Evolutionary conservation across 345 rosid genomes (phyloP), one percentile per base, ranked within the genome.

Genomic region (Eucalyptus coolabah): DNA sequence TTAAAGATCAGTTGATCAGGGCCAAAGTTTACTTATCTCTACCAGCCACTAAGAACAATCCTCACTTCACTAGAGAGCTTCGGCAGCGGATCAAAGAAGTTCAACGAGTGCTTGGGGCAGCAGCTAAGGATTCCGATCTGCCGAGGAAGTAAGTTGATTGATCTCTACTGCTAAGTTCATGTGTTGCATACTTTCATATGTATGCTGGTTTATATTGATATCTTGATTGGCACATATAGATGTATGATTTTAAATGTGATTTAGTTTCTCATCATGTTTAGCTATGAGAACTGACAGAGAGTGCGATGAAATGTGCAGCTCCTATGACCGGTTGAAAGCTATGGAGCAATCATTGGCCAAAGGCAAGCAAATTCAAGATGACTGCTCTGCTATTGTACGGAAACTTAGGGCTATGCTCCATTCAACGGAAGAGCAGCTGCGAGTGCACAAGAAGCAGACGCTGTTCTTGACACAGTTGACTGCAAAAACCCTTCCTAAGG

Each of bases 331-430:
- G 90, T 87, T 96, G 92, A 96, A 93, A 91, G 95, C 96, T 65
- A 96, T 98, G 99, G 99, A 97, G 88, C 98, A 95, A 91, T 90
- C 98, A 9, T 92, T 98, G 92, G 93, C 93, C 88, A 98, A 95
- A 94, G 98, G 97, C 87, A 95, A 93, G 95, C 96, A 94, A 93
- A 92, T 98, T 86, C 98, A 95, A 93, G 97, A 97, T 94, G 99
- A 98, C 89, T 96, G 99, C 91, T 92, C 98, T 91, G 89, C 95
- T 69, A 91, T 94, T 90, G 98, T 97, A 24, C 96, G 96, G 93
- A 98, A 98, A 92, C 98, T 98, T 60, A 96, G 98, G 80, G 99
- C 99, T 54, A 97, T 98, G 99, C 99, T 98, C 91, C 99, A 97
- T 89, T 96, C 98, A 49, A 93, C 97, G 47, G 99, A 98, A 89